A percentile compares a stretch with the other conserved stretches of the same genome.
Conservation (phyloP, 345 rosid species). For the Salix brachista region DNA sequence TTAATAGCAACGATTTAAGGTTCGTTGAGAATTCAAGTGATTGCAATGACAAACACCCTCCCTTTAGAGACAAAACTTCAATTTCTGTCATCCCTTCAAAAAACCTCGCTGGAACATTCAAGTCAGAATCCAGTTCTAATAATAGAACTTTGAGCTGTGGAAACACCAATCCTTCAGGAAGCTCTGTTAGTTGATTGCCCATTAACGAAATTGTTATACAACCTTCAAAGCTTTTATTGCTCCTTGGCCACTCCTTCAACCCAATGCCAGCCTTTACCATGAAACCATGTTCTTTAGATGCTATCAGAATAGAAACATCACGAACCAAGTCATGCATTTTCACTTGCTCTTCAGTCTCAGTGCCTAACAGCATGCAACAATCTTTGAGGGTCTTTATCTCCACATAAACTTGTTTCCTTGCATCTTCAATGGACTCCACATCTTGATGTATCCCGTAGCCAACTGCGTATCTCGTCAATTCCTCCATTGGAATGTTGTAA, state of each 20-base stretch:
- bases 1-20: background rate
- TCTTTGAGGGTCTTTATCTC: conserved; percentile 1
- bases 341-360: background rate
- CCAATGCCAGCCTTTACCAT: background rate
- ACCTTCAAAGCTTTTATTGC: background rate
- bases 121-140: background rate
- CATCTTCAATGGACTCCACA: background rate
- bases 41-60: background rate
- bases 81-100: background rate
- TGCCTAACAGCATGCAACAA: conserved; percentile 4
- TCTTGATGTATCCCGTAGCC: no score
- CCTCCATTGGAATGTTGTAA: no score
- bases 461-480: no score
- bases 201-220: conserved; percentile 5
- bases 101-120: background rate
- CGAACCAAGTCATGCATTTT: conserved; percentile 18
- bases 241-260: background rate
- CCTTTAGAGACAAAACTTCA: background rate
- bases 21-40: background rate
- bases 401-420: background rate
- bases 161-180: background rate
- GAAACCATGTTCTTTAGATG: background rate
- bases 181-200: background rate
- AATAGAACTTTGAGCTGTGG: conserved; percentile 4
- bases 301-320: conserved; percentile 5